A percentile compares a stretch with the other conserved stretches of the same genome.
These are phyloP conservation scores for Coriolopsis trogii DNA, from an alignment of 1,284 basidiomycete species.

Conservation along the genomic window DNA sequence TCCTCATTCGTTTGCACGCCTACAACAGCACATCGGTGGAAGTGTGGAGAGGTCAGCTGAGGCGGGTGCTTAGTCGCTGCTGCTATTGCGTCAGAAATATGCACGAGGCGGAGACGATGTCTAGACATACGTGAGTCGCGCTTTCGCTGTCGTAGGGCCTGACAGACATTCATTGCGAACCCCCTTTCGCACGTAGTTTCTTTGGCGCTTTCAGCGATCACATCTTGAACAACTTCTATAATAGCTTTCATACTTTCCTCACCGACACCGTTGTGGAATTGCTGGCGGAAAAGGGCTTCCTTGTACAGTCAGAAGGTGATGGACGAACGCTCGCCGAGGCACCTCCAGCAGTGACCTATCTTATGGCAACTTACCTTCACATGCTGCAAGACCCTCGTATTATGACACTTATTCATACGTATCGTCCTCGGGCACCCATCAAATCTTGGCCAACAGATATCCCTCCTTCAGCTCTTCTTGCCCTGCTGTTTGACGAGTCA, in stretches of 20 bases:
- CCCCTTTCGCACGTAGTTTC: slow-evolving; percentile 65
- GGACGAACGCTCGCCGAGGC: slow-evolving; percentile 41
- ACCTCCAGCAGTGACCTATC: slow-evolving; percentile 59
- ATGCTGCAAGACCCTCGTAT: slow-evolving; percentile 59
- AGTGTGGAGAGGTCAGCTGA: slow-evolving; percentile 64
- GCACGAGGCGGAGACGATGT: slow-evolving; percentile 61
- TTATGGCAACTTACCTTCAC: slow-evolving; percentile 66
- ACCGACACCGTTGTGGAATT: slow-evolving; percentile 48
- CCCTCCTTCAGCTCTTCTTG: slow-evolving; percentile 60
- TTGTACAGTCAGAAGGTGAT: slow-evolving; percentile 20
- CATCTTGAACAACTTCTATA: slow-evolving; percentile 61
- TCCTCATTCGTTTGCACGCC: slow-evolving; percentile 80
- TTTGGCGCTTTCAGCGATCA: slow-evolving; percentile 61
- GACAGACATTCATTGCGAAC: too few relatives aligned
- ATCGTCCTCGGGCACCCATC: slow-evolving; percentile 40
- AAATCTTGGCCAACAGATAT: slow-evolving; percentile 59
- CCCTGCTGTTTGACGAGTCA: slow-evolving; percentile 57
- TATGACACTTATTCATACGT: slow-evolving; percentile 45
- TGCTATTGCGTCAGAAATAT: slow-evolving; percentile 68
- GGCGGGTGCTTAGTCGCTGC: slow-evolving; percentile 61
- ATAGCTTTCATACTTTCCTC: slow-evolving; percentile 73
- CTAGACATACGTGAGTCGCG: slow-evolving; percentile 64
- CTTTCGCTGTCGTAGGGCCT: background rate
- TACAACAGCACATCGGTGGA: slow-evolving; percentile 65
- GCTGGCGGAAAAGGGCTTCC: slow-evolving; percentile 42